These are phyloP conservation scores for Psilocybe azurescens DNA, from an alignment of 768 basidiomycete species.

Conservation along the genomic window DNA sequence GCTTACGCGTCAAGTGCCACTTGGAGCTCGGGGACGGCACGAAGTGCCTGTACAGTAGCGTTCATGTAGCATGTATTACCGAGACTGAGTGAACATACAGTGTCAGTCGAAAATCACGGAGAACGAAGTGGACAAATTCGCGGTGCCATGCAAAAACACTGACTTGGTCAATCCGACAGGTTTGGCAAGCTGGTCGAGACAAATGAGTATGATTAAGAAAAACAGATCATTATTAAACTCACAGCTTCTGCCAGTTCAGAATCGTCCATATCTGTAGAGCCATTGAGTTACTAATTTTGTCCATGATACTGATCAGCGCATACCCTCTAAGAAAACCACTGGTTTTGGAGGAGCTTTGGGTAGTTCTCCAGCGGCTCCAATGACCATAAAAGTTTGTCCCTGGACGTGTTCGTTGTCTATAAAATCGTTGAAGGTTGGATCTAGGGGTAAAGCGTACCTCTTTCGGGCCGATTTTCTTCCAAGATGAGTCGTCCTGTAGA, in stretches of 20 bases:
- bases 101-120: neutral
- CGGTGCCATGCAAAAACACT: constrained; percentile 16
- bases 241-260: constrained; percentile 81
- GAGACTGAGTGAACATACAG: constrained; percentile 43
- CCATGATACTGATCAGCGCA: constrained; percentile 10
- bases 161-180: constrained; percentile 86
- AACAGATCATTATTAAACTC: constrained; percentile 27
- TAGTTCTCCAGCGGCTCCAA: constrained; percentile 91
- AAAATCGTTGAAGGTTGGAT: neutral
- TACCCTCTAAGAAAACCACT: constrained; percentile 86
- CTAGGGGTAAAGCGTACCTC: constrained; percentile 50
- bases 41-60: constrained; percentile 91
- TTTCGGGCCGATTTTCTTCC: constrained; percentile 86
- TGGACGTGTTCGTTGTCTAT: constrained; percentile 28
- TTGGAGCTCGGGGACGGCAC: constrained; percentile 89
- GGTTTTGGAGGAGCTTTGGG: constrained; percentile 86
- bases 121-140: neutral
- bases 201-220: constrained; percentile 12
- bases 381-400: constrained; percentile 92
- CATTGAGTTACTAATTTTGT: neutral
- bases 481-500: constrained; percentile 81
- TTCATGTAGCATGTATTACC: constrained; percentile 99
- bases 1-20: constrained; percentile 57
- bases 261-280: constrained; percentile 79
- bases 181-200: constrained; percentile 59